A percentile compares a stretch with the other conserved stretches of the same genome.
These are phyloP conservation scores for Pythium monospermum DNA, from an alignment of 352 stramenopile genomes.

Conservation along the genomic window DNA sequence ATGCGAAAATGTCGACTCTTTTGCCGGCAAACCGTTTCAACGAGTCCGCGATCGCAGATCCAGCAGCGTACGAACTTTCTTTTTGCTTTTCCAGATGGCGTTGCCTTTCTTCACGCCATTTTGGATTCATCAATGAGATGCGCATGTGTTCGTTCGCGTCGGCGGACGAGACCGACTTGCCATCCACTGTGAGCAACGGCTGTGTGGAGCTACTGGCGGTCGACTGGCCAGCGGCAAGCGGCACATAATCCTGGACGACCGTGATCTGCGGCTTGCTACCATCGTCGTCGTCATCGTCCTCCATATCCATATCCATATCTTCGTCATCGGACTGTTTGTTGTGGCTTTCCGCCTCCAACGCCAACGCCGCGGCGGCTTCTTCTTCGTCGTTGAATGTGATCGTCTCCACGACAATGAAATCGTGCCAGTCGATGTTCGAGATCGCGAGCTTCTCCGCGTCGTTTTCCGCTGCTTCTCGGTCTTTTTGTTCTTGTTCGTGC, in stretches of 20 bases:
- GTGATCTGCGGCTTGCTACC: constrained; percentile 58
- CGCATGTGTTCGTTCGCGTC: constrained; percentile 98
- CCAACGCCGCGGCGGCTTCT: constrained; percentile 35
- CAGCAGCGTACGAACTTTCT: constrained; percentile 92
- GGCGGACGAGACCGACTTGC: constrained; percentile 83
- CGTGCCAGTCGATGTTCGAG: constrained; percentile 97
- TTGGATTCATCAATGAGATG: constrained; percentile 98
- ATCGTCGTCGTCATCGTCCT: constrained; percentile 66
- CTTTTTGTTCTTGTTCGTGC: constrained; percentile 66
- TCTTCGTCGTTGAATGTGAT: constrained; percentile 95
- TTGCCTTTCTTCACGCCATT: constrained; percentile 95
- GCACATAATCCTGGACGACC: constrained; percentile 85
- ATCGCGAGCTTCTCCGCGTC: constrained; percentile 71
- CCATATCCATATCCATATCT: constrained; percentile 90
- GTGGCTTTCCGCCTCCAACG: constrained; percentile 19
- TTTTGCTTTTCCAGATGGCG: constrained; percentile 97
- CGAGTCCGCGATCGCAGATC: constrained; percentile 94
- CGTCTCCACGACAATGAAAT: constrained; percentile 99
- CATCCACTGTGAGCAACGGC: constrained; percentile 69
- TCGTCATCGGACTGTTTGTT: constrained; percentile 69
- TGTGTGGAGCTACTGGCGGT: constrained; percentile 20
- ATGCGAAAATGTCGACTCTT: constrained; percentile 91
- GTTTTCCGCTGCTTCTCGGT: constrained; percentile 62
- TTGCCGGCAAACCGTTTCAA: constrained; percentile 91
- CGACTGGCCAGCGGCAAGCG: constrained; percentile 35